Conservation (phyloP, 352 stramenopile species). For the Phytophthora syringae region DNA sequence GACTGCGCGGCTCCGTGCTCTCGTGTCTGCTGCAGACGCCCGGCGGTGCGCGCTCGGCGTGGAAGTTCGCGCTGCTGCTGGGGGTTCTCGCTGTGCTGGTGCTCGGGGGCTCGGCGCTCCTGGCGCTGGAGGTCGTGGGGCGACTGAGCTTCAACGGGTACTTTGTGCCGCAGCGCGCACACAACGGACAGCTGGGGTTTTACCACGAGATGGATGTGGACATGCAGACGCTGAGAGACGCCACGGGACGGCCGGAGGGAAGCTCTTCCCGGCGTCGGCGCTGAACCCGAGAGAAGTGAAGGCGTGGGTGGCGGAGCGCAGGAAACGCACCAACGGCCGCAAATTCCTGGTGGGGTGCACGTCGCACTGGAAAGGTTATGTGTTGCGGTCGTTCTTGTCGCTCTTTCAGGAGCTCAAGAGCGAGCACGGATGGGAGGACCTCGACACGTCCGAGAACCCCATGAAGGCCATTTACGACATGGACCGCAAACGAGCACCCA, state of each 20-base stretch:
- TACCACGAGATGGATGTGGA: slow-evolving; percentile 86
- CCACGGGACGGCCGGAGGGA: slow-evolving; percentile 39
- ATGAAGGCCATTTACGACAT: slow-evolving; percentile 70
- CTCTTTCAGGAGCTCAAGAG: slow-evolving; percentile 74
- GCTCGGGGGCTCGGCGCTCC: slow-evolving; percentile 29
- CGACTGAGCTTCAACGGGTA: slow-evolving; percentile 63
- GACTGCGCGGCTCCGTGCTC: slow-evolving; percentile 4
- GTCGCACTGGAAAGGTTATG: slow-evolving; percentile 65
- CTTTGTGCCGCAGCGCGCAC: slow-evolving; percentile 33
- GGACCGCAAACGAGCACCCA: slow-evolving; percentile 66
- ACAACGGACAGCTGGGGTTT: slow-evolving; percentile 69
- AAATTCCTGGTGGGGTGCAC: slow-evolving; percentile 78
- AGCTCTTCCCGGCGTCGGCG: slow-evolving; percentile 51
- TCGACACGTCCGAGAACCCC: slow-evolving; percentile 56
- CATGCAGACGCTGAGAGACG: slow-evolving; percentile 56
- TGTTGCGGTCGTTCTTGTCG: slow-evolving; percentile 68
- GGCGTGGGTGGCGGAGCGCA: slow-evolving; percentile 68
- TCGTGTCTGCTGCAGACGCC: slow-evolving; percentile 13
- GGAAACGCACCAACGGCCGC: slow-evolving; percentile 69
- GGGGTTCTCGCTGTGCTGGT: slow-evolving; percentile 31
- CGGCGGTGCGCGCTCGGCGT: slow-evolving; percentile 4
- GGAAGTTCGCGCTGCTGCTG: slow-evolving; percentile 26
- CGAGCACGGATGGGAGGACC: slow-evolving; percentile 69
- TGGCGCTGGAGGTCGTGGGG: slow-evolving; percentile 53
- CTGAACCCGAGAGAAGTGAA: slow-evolving; percentile 56